phyloP scores from a whole-genome alignment of 1,284 basidiomycete species.

The Ganoderma lucidum region DNA sequence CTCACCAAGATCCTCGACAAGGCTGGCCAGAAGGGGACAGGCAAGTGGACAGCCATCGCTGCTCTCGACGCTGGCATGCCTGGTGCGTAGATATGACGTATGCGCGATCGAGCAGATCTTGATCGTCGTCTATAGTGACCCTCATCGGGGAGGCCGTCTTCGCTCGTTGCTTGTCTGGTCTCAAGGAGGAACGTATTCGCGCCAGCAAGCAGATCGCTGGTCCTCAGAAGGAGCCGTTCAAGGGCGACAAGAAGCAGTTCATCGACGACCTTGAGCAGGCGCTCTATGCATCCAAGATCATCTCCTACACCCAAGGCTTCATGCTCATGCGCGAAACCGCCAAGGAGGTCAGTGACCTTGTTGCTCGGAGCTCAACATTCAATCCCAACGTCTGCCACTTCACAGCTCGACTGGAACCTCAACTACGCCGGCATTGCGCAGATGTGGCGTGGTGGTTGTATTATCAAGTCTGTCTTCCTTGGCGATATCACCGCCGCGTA shows the following conservation, averaged over 20 bases:
- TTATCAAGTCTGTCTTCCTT: conserved; percentile 98
- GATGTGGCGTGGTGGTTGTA: conserved; percentile 99
- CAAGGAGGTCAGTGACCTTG: conserved; percentile 74
- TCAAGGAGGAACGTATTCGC: conserved; percentile 97
- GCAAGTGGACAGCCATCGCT: conserved; percentile 99
- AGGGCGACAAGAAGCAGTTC: conserved; percentile 98
- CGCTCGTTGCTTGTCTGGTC: conserved; percentile 95
- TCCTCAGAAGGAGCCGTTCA: conserved; percentile 92
- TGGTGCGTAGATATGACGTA: conserved; percentile 53
- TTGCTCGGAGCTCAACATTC: conserved; percentile 8
- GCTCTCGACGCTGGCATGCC: conserved; percentile 96
- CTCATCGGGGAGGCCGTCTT: conserved; percentile 99
- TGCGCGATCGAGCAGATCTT: conserved; percentile 9
- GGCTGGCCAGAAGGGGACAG: conserved; percentile 99
- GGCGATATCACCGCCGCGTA: conserved; percentile 94
- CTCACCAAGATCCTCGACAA: conserved; percentile 95
- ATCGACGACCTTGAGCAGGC: conserved; percentile 99
- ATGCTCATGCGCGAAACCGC: conserved; percentile 99
- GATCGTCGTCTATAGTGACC: conserved; percentile 72
- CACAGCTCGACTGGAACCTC: conserved; percentile 78
- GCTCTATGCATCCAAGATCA: conserved; percentile 99
- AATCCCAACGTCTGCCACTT: conserved; percentile 7
- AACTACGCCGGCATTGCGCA: conserved; percentile 97
- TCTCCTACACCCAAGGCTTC: conserved; percentile 99
- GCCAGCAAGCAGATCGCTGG: conserved; percentile 93